Base-by-base conservation (phyloP, 805 yeast species). In the Helenozyma baotianmanensis region DNA sequence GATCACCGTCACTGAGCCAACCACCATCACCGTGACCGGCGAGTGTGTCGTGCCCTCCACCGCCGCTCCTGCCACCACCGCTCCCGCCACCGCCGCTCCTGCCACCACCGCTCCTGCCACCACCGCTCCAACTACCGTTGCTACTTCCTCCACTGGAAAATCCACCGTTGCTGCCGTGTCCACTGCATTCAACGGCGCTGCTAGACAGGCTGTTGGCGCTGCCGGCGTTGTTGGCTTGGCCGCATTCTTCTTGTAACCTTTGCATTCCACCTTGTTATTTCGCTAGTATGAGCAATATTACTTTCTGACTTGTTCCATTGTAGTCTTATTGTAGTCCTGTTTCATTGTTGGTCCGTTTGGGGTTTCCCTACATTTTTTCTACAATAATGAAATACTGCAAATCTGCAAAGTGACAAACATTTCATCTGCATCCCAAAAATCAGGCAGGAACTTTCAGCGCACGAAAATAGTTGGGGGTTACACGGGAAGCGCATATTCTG, bases 181-280 rank as follows among this genome's bases (percentile, higher is more conserved):
- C 38, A 60, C 66, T 36, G 62, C 47, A 36, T 58, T 43, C 51
- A 48, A 49, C 39, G 60, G 54, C 47, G 72, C 62, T 36, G 57
- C 55, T 36, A 67, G 58, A 53, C 62, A 58, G 39, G 69, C 27
- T 9, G 38, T 25, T 13, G 47, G 45, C 9, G 22, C 28, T 13
- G 45, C 39, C 15, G 45, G 45, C 9, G 10, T 40, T 5, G 25
- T 36, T 21, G 47, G 42, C 2, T 28, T 38, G 14, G 44, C 30
- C 12, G 47, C 42, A 8, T 29, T 42, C 23, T 28, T 40, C 30
- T 19, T 32, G 8, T 40, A 18, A 26, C n/a, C n/a, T n/a, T n/a
- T n/a, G n/a, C n/a, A n/a, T n/a, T n/a, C n/a, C n/a, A n/a, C n/a
- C n/a, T n/a, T n/a, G n/a, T n/a, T n/a, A n/a, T n/a, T n/a, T n/a